phyloP scores from a whole-genome alignment of 2,329 filamentous ascomycete species.

The Rhexocercosporidium sp. region DNA sequence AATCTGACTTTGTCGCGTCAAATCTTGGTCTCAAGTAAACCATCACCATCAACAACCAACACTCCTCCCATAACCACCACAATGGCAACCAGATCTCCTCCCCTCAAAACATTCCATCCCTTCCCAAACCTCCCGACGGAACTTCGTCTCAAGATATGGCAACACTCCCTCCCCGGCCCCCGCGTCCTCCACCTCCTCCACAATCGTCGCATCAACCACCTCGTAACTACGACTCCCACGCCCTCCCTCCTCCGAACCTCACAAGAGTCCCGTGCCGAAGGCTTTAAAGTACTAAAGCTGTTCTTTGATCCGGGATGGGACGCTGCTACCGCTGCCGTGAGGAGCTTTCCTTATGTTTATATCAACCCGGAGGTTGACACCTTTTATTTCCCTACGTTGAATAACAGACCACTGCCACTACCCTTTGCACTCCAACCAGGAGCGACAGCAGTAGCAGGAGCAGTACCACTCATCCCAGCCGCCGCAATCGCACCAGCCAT shows the following conservation, averaged over 20 bases:
- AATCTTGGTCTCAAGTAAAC: not conserved
- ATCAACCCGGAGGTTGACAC: slow-evolving; percentile 7
- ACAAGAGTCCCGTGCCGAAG: not conserved
- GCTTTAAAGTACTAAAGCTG: not conserved
- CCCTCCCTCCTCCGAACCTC: not conserved
- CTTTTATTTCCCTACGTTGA: not conserved
- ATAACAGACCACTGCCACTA: not conserved
- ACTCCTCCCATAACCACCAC: not conserved
- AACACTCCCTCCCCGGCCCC: not conserved
- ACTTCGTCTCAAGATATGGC: slow-evolving; percentile 3
- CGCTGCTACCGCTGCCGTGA: not conserved
- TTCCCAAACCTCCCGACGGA: not conserved
- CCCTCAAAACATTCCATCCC: not conserved
- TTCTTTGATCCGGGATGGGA: not conserved
- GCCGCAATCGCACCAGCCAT: not conserved
- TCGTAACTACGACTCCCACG: not conserved
- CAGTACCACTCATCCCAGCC: not conserved
- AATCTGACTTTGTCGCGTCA: not conserved
- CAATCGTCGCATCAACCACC: not conserved
- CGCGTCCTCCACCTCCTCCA: not conserved
- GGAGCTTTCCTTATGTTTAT: not conserved
- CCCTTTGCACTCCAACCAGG: not conserved
- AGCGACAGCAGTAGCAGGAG: not conserved
- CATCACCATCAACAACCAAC: not conserved
- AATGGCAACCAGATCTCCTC: not conserved